Base-by-base conservation (phyloP, 306 rosid genomes). In the Rubus parviflorus region DNA sequence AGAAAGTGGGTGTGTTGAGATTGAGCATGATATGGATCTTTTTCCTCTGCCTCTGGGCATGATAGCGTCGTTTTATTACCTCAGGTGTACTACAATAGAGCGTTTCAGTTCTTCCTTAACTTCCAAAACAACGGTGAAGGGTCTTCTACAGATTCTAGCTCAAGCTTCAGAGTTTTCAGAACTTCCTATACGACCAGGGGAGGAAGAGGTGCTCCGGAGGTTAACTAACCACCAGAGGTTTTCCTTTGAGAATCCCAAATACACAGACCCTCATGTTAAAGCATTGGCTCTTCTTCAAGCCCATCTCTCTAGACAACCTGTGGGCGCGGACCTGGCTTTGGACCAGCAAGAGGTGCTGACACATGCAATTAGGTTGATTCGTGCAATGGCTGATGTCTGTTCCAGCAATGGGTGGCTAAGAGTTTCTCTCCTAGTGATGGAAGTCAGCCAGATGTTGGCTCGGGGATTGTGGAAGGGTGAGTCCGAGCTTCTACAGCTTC, bases 401-500 rank as follows among this genome's bases (percentile, higher is more conserved):
- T 91, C 96, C 0, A 90, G 96, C 84, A 91, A 84, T 77, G 97
- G 98, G 68, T 94, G 98, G 98, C 88, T 91, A 73, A 86, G 72
- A 82, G 85, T 92, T 49, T 90, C 94, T 69, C 94, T 92, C 66
- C 94, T 90, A 74, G 87, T 94, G 13, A 94, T 94, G 97, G 98
- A 94, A 84, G 89, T 90, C 13, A 85, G 98, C 87, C 98, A 94
- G 82, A 92, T 94, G 98, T 89, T 94, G 70, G 90, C 91, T 14
- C 98, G 90, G 71, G 97, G 94, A 63, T 81, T 94, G 88, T 94
- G 98, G 98, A 92, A 90, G 68, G 87, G 94, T 17, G 98, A 94
- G 80, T 87, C 97, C 35, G 90, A 90, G 97, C 90, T 94, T 46
- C 81, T 92, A 22, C 98, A 94, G 78, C 90, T 94, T 66, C 98